phyloP scores from a whole-genome alignment of 192 early-diverging fungal genomes.

The Coemansia sp. region DNA sequence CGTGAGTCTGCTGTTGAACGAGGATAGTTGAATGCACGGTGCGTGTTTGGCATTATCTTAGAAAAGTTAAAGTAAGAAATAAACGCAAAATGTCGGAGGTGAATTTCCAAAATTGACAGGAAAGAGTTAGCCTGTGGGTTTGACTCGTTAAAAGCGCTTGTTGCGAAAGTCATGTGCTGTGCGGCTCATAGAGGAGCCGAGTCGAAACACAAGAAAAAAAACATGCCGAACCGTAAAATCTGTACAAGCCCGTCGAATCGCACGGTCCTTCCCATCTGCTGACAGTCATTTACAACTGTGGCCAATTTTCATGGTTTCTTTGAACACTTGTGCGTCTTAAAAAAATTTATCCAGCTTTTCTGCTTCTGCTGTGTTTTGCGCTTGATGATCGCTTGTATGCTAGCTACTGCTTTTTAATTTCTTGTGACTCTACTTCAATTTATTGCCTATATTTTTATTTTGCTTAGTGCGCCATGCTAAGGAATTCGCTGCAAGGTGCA shows the following conservation, averaged over 20 bases:
- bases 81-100: constrained; percentile 1
- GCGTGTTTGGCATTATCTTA: neutral
- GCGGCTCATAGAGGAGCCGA: neutral
- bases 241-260: neutral
- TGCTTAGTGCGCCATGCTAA: constrained; percentile 11
- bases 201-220: neutral
- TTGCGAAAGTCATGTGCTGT: neutral
- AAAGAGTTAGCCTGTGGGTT: neutral
- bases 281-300: neutral
- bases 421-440: neutral
- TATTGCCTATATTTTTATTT: neutral
- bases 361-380: neutral
- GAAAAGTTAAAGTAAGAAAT: neutral
- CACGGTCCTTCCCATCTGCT: neutral
- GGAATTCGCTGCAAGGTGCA: constrained; percentile 16
- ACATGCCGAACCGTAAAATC: neutral
- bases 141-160: neutral
- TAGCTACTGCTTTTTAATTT: neutral
- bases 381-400: neutral
- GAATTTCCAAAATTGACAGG: neutral
- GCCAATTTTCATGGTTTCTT: too few relatives aligned
- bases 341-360: neutral
- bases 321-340: too few relatives aligned
- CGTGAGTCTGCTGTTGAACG: constrained; percentile 8
- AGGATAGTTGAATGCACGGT: neutral